phyloP scores from a whole-genome alignment of 2,329 filamentous ascomycete species.

The Sporothrix euskadiensis region DNA sequence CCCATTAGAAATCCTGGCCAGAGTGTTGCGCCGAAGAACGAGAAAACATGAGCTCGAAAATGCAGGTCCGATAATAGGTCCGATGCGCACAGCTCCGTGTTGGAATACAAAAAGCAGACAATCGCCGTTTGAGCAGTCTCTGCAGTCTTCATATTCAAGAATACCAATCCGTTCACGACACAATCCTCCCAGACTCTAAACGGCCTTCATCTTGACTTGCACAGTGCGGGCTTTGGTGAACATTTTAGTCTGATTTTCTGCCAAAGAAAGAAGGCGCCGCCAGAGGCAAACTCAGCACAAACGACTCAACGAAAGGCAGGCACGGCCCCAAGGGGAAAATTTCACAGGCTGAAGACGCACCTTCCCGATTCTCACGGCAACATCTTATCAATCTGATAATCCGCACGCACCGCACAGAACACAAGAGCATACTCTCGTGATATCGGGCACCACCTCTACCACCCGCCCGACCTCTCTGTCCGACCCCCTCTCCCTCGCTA shows the following conservation, averaged over 20 bases:
- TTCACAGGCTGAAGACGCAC: neutral
- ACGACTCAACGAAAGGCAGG: neutral
- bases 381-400: conserved; percentile 34
- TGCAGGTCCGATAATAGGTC: conserved; percentile 16
- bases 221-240: neutral
- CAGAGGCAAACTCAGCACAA: neutral
- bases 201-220: neutral
- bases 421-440: neutral
- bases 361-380: neutral
- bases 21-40: neutral
- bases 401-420: neutral
- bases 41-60: neutral
- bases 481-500: neutral
- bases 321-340: neutral
- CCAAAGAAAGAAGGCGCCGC: neutral
- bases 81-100: neutral
- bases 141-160: neutral
- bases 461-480: neutral
- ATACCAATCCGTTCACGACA: neutral
- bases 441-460: neutral
- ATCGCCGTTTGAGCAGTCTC: neutral
- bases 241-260: conserved; percentile 2
- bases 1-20: neutral
- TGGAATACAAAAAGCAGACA: neutral
- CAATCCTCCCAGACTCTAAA: neutral